Evolutionary conservation across 169 alveolate genomes (phyloP).

Genomic region (Plasmodium gaboni): DNA sequence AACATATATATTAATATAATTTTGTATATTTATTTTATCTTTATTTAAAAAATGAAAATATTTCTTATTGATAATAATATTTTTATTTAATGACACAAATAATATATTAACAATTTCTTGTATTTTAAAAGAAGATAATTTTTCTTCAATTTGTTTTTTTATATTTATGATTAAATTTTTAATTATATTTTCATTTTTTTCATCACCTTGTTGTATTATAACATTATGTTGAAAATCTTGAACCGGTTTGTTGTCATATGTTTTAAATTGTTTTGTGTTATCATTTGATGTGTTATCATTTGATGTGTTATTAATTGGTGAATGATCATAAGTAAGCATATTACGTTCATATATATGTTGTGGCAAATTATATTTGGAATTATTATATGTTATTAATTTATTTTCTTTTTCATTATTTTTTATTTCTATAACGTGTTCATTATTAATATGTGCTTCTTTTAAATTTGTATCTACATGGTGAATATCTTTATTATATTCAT

Average conservation of each 20-base stretch:
- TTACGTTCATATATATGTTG: not conserved
- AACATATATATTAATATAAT: slow-evolving; percentile 47
- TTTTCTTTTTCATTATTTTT: no score
- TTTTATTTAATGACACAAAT: slow-evolving; percentile 27
- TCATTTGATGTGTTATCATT: not conserved
- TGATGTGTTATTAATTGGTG: not conserved
- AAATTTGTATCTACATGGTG: no score
- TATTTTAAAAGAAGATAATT: slow-evolving; percentile 48
- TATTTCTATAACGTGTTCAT: no score
- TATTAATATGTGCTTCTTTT: no score
- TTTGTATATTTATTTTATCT: slow-evolving; percentile 18
- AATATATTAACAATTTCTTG: slow-evolving; percentile 56
- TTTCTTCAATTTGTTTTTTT: slow-evolving; percentile 23
- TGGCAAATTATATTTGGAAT: no score
- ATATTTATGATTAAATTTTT: slow-evolving; percentile 8
- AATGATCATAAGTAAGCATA: not conserved
- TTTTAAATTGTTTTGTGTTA: not conserved
- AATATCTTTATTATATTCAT: no score
- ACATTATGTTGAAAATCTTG: not conserved
- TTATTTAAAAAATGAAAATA: slow-evolving; percentile 38
- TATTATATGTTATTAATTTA: no score
- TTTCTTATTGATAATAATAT: slow-evolving; percentile 28
- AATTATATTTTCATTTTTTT: slow-evolving; percentile 2
- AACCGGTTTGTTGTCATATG: not conserved
- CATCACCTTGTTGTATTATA: not conserved